phyloP scores from a whole-genome alignment of 495 filamentous ascomycete species.

The Annulohypoxylon nitens region DNA sequence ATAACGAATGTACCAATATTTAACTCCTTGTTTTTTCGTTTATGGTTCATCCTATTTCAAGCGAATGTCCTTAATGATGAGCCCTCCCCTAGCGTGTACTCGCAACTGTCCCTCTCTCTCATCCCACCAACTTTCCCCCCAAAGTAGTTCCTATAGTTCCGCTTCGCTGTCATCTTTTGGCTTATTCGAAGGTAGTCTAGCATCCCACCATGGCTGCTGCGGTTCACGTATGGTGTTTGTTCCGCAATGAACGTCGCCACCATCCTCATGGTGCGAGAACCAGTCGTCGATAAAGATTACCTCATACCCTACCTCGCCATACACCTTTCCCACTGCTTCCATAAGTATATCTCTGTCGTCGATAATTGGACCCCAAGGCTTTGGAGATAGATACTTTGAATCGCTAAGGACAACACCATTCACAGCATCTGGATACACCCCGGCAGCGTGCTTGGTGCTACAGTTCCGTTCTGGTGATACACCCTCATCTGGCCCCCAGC shows the following conservation, averaged over 20 bases:
- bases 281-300: slow-evolving; percentile 11
- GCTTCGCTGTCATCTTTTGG: no score
- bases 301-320: neutral
- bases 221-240: slow-evolving; percentile 13
- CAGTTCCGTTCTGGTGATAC: slow-evolving; percentile 5
- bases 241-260: slow-evolving; percentile 20
- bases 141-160: no score
- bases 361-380: neutral
- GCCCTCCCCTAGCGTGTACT: no score
- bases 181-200: neutral
- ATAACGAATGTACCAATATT: no score
- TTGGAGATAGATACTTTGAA: neutral
- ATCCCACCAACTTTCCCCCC: no score
- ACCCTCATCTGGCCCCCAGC: neutral
- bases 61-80: no score
- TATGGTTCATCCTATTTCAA: no score
- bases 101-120: no score
- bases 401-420: neutral
- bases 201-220: slow-evolving; percentile 7
- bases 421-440: neutral
- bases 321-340: slow-evolving; percentile 5
- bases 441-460: neutral
- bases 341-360: slow-evolving; percentile 1
- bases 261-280: slow-evolving; percentile 16
- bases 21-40: no score